Conservation (phyloP, 306 rosid genomes). For the Rosa multiflora region DNA sequence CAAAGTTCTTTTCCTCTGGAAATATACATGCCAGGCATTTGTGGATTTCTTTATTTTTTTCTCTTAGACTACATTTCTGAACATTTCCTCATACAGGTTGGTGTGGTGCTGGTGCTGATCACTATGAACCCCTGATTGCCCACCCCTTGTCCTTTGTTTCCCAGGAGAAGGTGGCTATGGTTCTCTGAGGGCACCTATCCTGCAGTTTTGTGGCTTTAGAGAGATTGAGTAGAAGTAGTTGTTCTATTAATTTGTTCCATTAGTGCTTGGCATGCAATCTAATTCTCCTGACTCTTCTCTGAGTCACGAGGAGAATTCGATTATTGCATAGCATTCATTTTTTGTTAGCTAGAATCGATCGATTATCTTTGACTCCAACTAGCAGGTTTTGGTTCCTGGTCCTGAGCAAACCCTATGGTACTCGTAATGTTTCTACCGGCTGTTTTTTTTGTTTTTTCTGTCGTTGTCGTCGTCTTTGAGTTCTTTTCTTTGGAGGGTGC, state of each 20-base stretch:
- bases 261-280: slow-evolving; percentile 39
- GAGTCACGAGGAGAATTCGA: slow-evolving; percentile 35
- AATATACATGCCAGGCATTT: background rate
- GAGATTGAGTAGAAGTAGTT: slow-evolving; percentile 49
- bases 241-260: slow-evolving; percentile 34
- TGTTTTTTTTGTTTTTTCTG: background rate
- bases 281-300: slow-evolving; percentile 37
- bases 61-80: slow-evolving; percentile 13
- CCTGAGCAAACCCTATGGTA: slow-evolving; percentile 44
- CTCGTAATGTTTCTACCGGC: slow-evolving; percentile 45
- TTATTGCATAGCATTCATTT: slow-evolving; percentile 43
- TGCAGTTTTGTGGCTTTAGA: slow-evolving; percentile 74
- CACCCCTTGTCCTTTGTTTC: slow-evolving; percentile 64
- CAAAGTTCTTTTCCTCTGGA: background rate
- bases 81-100: slow-evolving; percentile 59
- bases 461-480: slow-evolving; percentile 27
- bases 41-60: background rate
- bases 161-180: slow-evolving; percentile 88
- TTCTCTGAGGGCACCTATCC: slow-evolving; percentile 59
- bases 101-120: slow-evolving; percentile 99
- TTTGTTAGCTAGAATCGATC: slow-evolving; percentile 52
- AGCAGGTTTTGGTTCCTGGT: slow-evolving; percentile 45
- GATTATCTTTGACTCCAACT: slow-evolving; percentile 37
- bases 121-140: slow-evolving; percentile 93
- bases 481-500: slow-evolving; percentile 38